Evolutionary conservation across 345 rosid species (phyloP).

Genomic region (Combretum micranthum): DNA sequence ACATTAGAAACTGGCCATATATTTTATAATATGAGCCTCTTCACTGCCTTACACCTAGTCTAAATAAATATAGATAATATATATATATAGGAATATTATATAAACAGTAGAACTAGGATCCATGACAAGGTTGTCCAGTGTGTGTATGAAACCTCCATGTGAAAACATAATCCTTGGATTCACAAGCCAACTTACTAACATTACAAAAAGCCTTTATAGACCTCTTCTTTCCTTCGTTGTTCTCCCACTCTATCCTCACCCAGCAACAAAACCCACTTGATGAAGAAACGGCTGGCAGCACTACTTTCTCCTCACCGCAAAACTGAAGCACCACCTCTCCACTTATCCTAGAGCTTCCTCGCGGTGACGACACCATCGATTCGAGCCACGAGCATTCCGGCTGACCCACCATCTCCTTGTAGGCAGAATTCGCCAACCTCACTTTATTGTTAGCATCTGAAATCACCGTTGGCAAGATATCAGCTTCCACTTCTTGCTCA

Average conservation of each 20-base stretch:
- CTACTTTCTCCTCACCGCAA: conserved; percentile 24
- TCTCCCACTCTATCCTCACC: conserved; percentile 86
- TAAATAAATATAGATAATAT: no score
- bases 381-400: conserved; percentile 94
- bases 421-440: conserved; percentile 80
- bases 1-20: no score
- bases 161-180: conserved; percentile 60
- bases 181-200: conserved; percentile 50
- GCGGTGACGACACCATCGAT: conserved; percentile 33
- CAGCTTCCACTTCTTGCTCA: conserved; percentile 74
- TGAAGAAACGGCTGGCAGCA: conserved; percentile 25
- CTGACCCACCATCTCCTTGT: conserved; percentile 92
- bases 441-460: conserved; percentile 74
- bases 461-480: conserved; percentile 58
- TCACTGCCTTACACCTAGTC: no score
- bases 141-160: conserved; percentile 70
- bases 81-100: no score
- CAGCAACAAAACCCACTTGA: conserved; percentile 75
- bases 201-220: conserved; percentile 56
- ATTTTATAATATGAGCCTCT: no score
- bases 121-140: no score
- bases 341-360: conserved; percentile 49
- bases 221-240: conserved; percentile 39
- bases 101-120: no score
- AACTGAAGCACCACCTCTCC: conserved; percentile 68